Conservation (phyloP, 1,139 yeast genomes). For the Tardiomyces depauwii region DNA sequence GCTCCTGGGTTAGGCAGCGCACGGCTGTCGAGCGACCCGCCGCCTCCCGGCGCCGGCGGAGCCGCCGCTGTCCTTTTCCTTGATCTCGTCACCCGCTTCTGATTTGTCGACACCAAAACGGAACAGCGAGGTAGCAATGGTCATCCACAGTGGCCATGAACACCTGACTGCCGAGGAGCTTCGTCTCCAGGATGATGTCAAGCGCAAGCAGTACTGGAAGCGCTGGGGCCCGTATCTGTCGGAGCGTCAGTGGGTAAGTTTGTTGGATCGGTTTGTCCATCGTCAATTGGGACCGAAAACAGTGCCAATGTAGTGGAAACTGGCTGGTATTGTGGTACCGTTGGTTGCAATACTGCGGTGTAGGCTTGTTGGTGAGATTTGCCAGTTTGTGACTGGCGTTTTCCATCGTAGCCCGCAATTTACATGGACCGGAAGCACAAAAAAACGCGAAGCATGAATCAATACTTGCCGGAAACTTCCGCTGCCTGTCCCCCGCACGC, state of each 20-base stretch:
- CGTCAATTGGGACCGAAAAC: too few relatives aligned
- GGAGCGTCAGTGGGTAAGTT: conserved; percentile 66
- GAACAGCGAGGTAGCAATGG: neutral
- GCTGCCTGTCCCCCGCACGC: too few relatives aligned
- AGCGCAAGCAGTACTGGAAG: conserved; percentile 53
- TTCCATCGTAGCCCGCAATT: too few relatives aligned
- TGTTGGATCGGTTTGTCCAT: neutral
- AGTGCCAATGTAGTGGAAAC: too few relatives aligned
- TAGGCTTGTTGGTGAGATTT: too few relatives aligned
- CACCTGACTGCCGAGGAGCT: conserved; percentile 49
- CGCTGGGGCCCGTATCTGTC: conserved; percentile 91
- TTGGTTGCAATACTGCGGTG: too few relatives aligned
- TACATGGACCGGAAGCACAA: too few relatives aligned
- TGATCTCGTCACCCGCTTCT: neutral
- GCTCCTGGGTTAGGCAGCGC: neutral
- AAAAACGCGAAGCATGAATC: too few relatives aligned
- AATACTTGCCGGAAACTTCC: too few relatives aligned
- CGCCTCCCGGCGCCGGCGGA: neutral
- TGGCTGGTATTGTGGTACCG: too few relatives aligned
- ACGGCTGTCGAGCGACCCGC: neutral
- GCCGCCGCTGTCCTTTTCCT: neutral
- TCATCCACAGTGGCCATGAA: neutral
- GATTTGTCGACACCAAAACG: neutral
- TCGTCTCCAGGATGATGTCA: conserved; percentile 50
- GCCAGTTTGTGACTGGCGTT: too few relatives aligned